phyloP scores from a whole-genome alignment of 306 rosid genomes.

The Quercus ilex region DNA sequence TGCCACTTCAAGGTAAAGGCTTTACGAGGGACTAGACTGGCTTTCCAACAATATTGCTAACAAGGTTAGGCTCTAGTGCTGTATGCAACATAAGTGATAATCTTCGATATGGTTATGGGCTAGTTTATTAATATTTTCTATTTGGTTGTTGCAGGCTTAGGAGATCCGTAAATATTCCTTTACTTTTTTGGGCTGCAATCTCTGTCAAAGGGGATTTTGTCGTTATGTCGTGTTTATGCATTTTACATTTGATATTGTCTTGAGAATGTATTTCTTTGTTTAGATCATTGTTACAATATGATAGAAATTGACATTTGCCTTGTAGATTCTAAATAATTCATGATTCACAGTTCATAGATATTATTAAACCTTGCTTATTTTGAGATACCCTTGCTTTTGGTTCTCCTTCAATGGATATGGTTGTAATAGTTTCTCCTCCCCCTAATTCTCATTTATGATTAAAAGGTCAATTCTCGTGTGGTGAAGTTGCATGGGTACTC shows the following conservation, averaged over 20 bases:
- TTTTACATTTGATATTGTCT: conserved; percentile 17
- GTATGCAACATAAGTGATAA: not conserved
- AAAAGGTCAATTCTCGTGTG: no score
- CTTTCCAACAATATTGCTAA: conserved; percentile 56
- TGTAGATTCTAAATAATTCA: no score
- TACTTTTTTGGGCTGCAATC: conserved; percentile 2
- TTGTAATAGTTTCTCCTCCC: not conserved
- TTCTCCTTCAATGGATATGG: not conserved
- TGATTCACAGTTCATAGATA: no score
- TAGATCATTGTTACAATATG: not conserved
- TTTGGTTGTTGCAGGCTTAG: conserved; percentile 17
- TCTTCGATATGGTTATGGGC: not conserved
- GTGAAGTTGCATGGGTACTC: no score
- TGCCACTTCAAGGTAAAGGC: conserved; percentile 57
- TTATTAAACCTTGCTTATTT: no score
- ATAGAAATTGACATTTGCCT: no score
- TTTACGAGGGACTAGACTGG: conserved; percentile 54
- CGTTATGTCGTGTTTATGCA: conserved; percentile 14
- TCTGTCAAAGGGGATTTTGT: not conserved
- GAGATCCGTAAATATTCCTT: not conserved
- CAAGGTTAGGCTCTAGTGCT: conserved; percentile 26
- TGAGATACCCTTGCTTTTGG: not conserved
- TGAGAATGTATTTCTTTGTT: conserved; percentile 2
- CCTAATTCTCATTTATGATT: no score
- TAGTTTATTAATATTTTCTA: no score